Evolutionary conservation across 129 eudicot genomes (phyloP).

Genomic region (Glebionis coronaria): DNA sequence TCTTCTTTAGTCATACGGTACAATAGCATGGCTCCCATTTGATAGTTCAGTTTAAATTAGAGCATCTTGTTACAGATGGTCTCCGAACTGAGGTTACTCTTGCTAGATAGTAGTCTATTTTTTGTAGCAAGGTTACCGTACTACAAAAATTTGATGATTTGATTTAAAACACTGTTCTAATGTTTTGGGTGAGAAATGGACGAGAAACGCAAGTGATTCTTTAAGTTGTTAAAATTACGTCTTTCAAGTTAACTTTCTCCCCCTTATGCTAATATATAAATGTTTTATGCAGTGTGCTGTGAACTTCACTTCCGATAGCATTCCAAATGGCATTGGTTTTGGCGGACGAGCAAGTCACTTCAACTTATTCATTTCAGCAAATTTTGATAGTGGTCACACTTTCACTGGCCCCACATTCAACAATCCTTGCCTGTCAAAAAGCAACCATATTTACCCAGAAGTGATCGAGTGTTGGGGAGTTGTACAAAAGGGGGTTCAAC

Average conservation of each 20-base stretch:
- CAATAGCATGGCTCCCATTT: background rate
- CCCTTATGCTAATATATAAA: background rate
- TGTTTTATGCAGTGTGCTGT: constrained; percentile 61
- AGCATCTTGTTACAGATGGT: background rate
- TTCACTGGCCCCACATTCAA: constrained; percentile 72
- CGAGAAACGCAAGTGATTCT: background rate
- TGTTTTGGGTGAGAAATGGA: too few relatives aligned
- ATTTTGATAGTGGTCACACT: constrained; percentile 78
- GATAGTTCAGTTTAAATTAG: background rate
- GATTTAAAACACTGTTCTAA: too few relatives aligned
- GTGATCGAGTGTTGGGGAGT: constrained; percentile 94
- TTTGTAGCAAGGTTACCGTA: background rate
- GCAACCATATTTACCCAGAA: constrained; percentile 57
- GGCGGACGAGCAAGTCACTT: constrained; percentile 73
- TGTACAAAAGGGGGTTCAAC: constrained; percentile 41
- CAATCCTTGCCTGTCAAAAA: constrained; percentile 68
- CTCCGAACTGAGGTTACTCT: too few relatives aligned
- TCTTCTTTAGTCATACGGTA: background rate
- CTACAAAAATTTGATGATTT: too few relatives aligned
- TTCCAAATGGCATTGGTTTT: constrained; percentile 95
- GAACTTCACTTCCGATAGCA: constrained; percentile 80
- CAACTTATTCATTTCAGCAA: constrained; percentile 70
- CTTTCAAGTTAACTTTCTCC: background rate
- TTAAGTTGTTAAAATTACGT: background rate
- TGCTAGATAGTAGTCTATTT: too few relatives aligned